Evolutionary conservation across 2,329 filamentous ascomycete genomes (phyloP).

Genomic region (Botrytis hyacinthi): DNA sequence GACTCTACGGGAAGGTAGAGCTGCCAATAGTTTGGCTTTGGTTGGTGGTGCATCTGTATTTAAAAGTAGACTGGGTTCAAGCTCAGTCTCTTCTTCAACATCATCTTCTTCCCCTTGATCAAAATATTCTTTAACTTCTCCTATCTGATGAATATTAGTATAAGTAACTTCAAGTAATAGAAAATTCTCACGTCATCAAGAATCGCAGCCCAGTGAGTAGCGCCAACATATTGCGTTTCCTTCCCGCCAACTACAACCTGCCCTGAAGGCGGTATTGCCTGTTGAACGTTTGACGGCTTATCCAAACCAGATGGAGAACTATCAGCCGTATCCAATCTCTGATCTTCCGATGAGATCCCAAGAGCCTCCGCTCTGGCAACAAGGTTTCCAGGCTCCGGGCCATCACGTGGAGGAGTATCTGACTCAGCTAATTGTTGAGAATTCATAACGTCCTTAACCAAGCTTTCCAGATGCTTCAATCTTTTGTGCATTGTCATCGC

Average conservation of each 20-base stretch:
- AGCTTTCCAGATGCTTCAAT: conserved; percentile 54
- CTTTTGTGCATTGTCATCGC: conserved; percentile 52
- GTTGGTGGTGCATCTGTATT: conserved; percentile 41
- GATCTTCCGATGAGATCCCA: not conserved
- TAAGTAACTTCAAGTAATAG: not conserved
- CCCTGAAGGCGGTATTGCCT: conserved; percentile 30
- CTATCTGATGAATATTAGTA: conserved; percentile 47
- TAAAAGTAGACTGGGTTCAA: conserved; percentile 42
- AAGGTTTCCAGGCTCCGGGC: not conserved
- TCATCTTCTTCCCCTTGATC: conserved; percentile 43
- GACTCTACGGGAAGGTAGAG: conserved; percentile 47
- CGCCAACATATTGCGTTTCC: conserved; percentile 54
- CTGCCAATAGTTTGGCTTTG: conserved; percentile 48
- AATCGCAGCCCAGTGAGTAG: conserved; percentile 60
- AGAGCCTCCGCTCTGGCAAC: not conserved
- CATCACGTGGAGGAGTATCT: not conserved
- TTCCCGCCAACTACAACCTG: conserved; percentile 47
- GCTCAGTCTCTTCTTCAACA: conserved; percentile 38
- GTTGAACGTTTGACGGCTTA: not conserved
- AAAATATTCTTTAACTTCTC: conserved; percentile 58
- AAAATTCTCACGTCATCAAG: conserved; percentile 53
- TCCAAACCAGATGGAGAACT: not conserved
- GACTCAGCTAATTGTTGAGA: conserved; percentile 19
- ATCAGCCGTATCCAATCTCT: not conserved
- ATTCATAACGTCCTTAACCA: conserved; percentile 56